Percentiles rank a stretch among this genome's conserved stretches.
Evolutionary conservation across 345 rosid species (phyloP).

Genomic region (Garcia nutans): DNA sequence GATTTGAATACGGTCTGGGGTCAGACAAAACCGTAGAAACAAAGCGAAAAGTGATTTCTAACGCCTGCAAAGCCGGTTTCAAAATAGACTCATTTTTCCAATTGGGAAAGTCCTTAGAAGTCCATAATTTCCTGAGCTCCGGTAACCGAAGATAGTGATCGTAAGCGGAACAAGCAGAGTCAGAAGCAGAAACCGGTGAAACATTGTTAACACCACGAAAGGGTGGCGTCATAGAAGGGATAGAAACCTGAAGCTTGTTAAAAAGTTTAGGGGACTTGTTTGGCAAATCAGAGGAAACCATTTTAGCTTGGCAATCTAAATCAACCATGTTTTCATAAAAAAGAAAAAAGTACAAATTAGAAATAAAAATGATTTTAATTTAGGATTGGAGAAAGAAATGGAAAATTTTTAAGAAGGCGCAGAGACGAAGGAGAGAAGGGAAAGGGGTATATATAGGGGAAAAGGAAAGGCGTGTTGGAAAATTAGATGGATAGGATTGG

Average conservation of each 20-base stretch:
- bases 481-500: conserved; percentile 15
- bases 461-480: conserved; percentile 27
- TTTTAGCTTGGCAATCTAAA: conserved; percentile 55
- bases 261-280: conserved; percentile 43
- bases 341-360: not conserved
- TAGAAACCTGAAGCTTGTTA: conserved; percentile 46
- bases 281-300: conserved; percentile 47
- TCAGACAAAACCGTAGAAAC: conserved; percentile 64
- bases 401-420: not conserved
- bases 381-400: not conserved
- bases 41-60: conserved; percentile 83
- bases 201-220: conserved; percentile 21
- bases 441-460: conserved; percentile 13
- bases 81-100: conserved; percentile 66
- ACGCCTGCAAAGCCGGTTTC: conserved; percentile 77
- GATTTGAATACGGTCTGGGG: conserved; percentile 70
- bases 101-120: conserved; percentile 40
- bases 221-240: conserved; percentile 23
- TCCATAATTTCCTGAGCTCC: conserved; percentile 61
- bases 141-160: conserved; percentile 76
- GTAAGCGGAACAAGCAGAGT: conserved; percentile 60
- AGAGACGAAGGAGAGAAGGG: not conserved
- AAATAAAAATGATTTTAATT: not conserved
- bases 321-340: conserved; percentile 52
- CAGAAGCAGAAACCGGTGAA: conserved; percentile 39